Evolutionary conservation across 1,139 yeast genomes (phyloP).

Genomic region (Candida glucosophila): DNA sequence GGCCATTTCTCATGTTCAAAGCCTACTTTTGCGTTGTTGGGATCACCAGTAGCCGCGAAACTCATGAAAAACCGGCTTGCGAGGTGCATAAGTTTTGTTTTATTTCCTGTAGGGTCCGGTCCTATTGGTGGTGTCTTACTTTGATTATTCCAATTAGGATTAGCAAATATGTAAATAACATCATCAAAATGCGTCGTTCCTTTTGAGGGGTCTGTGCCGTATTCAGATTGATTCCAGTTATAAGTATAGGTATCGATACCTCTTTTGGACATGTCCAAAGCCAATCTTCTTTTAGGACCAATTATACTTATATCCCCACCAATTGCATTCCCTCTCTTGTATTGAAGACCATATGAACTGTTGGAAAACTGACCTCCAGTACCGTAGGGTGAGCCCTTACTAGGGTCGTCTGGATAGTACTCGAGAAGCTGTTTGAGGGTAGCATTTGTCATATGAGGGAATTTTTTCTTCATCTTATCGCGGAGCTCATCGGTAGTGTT

Average conservation of each 20-base stretch:
- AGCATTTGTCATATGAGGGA: not conserved
- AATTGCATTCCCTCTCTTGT: slow-evolving; percentile 1
- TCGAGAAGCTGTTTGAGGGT: not conserved
- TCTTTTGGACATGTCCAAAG: no score
- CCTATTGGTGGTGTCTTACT: no score
- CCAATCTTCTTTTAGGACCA: slow-evolving; percentile 1
- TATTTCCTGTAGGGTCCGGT: no score
- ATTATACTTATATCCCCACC: slow-evolving; percentile 1
- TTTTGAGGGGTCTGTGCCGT: not conserved
- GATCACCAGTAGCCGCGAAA: no score
- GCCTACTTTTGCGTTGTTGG: no score
- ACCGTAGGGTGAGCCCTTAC: slow-evolving; percentile 1
- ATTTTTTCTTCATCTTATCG: slow-evolving; percentile 1
- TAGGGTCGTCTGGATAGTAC: slow-evolving; percentile 1
- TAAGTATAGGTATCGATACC: no score
- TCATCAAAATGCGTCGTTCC: slow-evolving; percentile 11
- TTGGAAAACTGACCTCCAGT: slow-evolving; percentile 1
- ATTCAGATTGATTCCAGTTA: slow-evolving; percentile 2
- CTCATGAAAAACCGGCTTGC: no score
- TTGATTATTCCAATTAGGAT: no score
- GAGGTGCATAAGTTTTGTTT: no score
- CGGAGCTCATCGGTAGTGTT: slow-evolving; percentile 1
- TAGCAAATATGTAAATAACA: slow-evolving; percentile 12
- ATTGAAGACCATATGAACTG: slow-evolving; percentile 2
- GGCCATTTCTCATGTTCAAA: no score